Base-by-base conservation (phyloP, 768 basidiomycete genomes). In the Russula olivacea region DNA sequence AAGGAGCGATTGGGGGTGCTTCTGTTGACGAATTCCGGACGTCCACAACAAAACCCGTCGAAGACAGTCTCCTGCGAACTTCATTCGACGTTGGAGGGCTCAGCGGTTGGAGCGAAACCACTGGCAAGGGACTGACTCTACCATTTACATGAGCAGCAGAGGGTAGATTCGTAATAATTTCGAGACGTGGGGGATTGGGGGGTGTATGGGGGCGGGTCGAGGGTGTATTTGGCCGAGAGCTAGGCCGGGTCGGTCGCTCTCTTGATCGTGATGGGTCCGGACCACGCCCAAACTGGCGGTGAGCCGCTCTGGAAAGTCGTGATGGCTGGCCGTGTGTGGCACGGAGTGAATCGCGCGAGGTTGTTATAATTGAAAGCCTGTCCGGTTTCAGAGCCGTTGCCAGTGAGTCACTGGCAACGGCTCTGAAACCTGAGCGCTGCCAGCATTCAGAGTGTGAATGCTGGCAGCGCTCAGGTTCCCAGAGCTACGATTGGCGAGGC, bases 211-310 rank as follows among this genome's bases (percentile, higher is more conserved):
- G n/a, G 38, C 38, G 53, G 48, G 1, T 32, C 23, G 19, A 8
- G 38, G 58, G 30, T 15, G 38, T 40, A 40, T 40, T 40, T 40
- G 38, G 38, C 15, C 38, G 38, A 7, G 38, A 4, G 14, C 14
- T 38, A 5, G 58, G 17, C 4, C 53, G 49, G 1, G 47, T 45
- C n/a, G 2, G 43, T 15, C 34, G 47, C n/a, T 45, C 63, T 49
- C 40, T 64, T 30, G 58, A 55, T 0, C 47, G 48, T 5, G 54
- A 51, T 12, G 40, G 8, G 15, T 32, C 38, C 0, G 58, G 63
- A 15, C 59, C 54, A 55, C 58, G 48, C 25, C 54, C 63, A 28
- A 56, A 64, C 41, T 55, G 59, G 23, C 40, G 63, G 51, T 45
- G n/a, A 45, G 25, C 7, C 3, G 48, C 63, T 23, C 58, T 60